Percentiles rank a stretch among this genome's conserved stretches.
These are phyloP conservation scores for Mucuna pruriens DNA, from an alignment of 306 rosid species.

Conservation along the genomic window DNA sequence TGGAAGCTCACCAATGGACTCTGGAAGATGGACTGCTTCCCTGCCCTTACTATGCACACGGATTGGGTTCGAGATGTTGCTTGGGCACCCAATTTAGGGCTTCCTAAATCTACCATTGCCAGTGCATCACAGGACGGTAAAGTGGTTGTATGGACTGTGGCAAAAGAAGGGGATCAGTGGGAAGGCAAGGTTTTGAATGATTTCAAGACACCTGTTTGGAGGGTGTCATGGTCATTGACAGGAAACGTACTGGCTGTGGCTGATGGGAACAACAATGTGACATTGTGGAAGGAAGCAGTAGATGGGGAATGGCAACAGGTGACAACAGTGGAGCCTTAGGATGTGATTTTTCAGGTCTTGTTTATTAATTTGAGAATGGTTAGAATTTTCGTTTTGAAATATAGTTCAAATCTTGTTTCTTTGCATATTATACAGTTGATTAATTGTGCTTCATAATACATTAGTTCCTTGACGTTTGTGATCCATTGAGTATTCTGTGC, in stretches of 20 bases:
- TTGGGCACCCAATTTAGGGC: conserved; percentile 93
- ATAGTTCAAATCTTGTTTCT: conserved; percentile 31
- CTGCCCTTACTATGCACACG: conserved; percentile 80
- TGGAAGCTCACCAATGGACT: conserved; percentile 79
- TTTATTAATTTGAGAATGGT: conserved; percentile 43
- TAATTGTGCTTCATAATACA: conserved; percentile 42
- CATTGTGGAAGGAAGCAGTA: conserved; percentile 85
- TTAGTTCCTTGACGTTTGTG: conserved; percentile 37
- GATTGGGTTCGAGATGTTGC: conserved; percentile 95
- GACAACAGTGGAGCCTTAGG: conserved; percentile 78
- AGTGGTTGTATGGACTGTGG: conserved; percentile 85
- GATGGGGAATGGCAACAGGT: conserved; percentile 94
- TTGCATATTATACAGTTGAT: conserved; percentile 38
- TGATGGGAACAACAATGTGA: conserved; percentile 81
- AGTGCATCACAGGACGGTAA: conserved; percentile 85
- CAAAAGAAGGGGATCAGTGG: conserved; percentile 91
- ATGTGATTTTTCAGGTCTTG: conserved; percentile 36
- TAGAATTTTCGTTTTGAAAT: conserved; percentile 44
- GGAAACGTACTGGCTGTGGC: conserved; percentile 90
- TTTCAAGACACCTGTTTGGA: conserved; percentile 81
- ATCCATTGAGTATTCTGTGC: conserved; percentile 30
- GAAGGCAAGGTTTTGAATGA: conserved; percentile 79
- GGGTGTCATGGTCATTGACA: conserved; percentile 89
- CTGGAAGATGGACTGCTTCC: conserved; percentile 95
- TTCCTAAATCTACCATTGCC: conserved; percentile 83